phyloP scores from a whole-genome alignment of 805 yeast genomes.

The Metschnikowia corniflorae region DNA sequence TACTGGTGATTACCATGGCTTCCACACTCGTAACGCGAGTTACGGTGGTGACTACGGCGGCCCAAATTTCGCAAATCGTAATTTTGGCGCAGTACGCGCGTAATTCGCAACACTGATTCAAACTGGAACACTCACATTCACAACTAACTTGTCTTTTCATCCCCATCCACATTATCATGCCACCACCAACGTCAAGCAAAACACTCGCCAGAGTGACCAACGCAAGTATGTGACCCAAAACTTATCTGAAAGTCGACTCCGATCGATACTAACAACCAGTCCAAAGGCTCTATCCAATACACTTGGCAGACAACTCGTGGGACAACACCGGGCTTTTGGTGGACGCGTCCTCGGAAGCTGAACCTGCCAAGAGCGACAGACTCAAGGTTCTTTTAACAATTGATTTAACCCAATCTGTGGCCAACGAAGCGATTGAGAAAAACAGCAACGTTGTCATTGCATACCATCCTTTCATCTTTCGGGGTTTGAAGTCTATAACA shows the following conservation, averaged over 20 bases:
- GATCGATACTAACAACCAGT: constrained; percentile 35
- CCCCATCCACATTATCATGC: constrained; percentile 8
- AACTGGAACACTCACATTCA: no score
- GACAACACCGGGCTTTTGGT: constrained; percentile 92
- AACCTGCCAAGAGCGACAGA: constrained; percentile 8
- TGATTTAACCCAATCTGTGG: constrained; percentile 81
- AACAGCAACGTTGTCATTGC: constrained; percentile 66
- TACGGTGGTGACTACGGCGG: no score
- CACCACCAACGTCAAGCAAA: constrained; percentile 35
- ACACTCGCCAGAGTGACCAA: constrained; percentile 41
- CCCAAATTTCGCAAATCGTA: no score
- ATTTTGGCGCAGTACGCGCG: no score
- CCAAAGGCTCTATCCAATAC: constrained; percentile 74
- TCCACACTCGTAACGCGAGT: no score
- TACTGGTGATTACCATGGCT: no score
- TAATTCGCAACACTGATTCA: no score
- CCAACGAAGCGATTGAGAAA: constrained; percentile 70
- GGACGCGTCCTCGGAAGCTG: constrained; percentile 45
- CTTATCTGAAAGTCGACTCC: neutral
- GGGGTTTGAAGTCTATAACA: constrained; percentile 74
- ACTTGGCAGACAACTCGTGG: constrained; percentile 85
- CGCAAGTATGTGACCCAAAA: constrained; percentile 32
- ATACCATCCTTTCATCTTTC: constrained; percentile 89
- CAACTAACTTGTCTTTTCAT: no score
- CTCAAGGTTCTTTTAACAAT: constrained; percentile 61